A percentile compares a stretch with the other conserved stretches of the same genome.
Conservation (phyloP, 768 basidiomycete genomes). For the Suillus paluster region DNA sequence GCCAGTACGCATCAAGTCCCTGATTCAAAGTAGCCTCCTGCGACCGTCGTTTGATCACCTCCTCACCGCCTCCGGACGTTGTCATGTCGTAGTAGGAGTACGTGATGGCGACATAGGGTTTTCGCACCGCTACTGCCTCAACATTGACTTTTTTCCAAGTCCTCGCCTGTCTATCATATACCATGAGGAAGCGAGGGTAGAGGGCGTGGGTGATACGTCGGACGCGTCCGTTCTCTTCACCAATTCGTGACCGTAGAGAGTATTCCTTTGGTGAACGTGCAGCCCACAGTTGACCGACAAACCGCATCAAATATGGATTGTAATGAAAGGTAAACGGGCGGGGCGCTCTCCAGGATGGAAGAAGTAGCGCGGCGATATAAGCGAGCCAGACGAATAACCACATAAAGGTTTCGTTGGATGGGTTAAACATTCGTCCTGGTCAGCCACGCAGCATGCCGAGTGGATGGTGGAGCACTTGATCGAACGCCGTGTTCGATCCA, state of each 20-base stretch:
- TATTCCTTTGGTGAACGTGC: conserved; percentile 24
- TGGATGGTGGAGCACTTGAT: not conserved
- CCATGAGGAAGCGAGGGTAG: conserved; percentile 20
- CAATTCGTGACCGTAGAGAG: conserved; percentile 16
- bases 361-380: conserved; percentile 17
- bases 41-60: not conserved
- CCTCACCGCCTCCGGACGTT: not conserved
- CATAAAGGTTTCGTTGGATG: not conserved
- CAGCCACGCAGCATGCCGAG: conserved; percentile 25
- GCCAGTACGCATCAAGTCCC: conserved; percentile 23
- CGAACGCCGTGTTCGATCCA: conserved; percentile 5
- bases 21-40: conserved; percentile 7
- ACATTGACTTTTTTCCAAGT: conserved; percentile 14
- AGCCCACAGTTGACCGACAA: conserved; percentile 26
- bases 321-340: conserved; percentile 12
- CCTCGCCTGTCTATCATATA: conserved; percentile 11
- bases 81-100: conserved; percentile 18
- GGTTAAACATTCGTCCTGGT: not conserved
- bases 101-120: conserved; percentile 25
- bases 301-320: conserved; percentile 20
- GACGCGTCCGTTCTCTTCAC: not conserved
- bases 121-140: conserved; percentile 8
- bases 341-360: conserved; percentile 10
- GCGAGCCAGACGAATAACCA: conserved; percentile 22
- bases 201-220: conserved; percentile 14